Conservation (phyloP, 2,329 filamentous ascomycete species). For the Xylaria sp. region DNA sequence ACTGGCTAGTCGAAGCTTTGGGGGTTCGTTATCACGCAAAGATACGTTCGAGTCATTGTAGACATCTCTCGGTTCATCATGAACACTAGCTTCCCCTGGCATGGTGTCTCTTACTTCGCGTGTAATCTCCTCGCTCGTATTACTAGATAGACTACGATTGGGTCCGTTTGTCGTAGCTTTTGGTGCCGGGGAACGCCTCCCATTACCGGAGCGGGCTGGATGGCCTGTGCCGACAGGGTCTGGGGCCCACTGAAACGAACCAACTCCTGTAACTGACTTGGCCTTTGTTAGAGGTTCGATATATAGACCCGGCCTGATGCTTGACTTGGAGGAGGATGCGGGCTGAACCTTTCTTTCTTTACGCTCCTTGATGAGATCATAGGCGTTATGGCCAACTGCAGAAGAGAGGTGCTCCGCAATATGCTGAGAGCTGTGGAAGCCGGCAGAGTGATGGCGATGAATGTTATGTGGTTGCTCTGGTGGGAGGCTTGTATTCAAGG, state of each 20-base stretch:
- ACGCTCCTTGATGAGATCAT: slow-evolving; percentile 25
- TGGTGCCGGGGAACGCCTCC: not conserved
- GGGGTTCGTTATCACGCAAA: slow-evolving; percentile 25
- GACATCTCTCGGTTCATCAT: not conserved
- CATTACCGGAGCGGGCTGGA: slow-evolving; percentile 19
- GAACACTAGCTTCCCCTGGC: not conserved
- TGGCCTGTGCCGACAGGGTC: slow-evolving; percentile 31
- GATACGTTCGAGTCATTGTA: slow-evolving; percentile 5
- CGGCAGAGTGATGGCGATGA: slow-evolving; percentile 48
- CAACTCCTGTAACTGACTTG: slow-evolving; percentile 33
- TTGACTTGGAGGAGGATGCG: slow-evolving; percentile 9
- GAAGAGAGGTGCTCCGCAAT: slow-evolving; percentile 51
- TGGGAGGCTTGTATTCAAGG: slow-evolving; percentile 14
- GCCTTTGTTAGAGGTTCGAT: slow-evolving; percentile 36
- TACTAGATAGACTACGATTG: not conserved
- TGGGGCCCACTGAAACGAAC: slow-evolving; percentile 36
- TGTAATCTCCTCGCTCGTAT: not conserved
- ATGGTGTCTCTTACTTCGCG: slow-evolving; percentile 3
- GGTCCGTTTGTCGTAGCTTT: slow-evolving; percentile 1
- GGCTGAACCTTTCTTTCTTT: not conserved
- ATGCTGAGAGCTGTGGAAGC: slow-evolving; percentile 51
- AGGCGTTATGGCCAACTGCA: slow-evolving; percentile 33
- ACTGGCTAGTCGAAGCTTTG: slow-evolving; percentile 41
- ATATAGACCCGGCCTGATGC: slow-evolving; percentile 16
- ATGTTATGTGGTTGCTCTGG: slow-evolving; percentile 23